A percentile compares a stretch with the other conserved stretches of the same genome.
These are phyloP conservation scores for Naganishia antarctica DNA, from an alignment of 768 basidiomycete genomes.

Conservation along the genomic window DNA sequence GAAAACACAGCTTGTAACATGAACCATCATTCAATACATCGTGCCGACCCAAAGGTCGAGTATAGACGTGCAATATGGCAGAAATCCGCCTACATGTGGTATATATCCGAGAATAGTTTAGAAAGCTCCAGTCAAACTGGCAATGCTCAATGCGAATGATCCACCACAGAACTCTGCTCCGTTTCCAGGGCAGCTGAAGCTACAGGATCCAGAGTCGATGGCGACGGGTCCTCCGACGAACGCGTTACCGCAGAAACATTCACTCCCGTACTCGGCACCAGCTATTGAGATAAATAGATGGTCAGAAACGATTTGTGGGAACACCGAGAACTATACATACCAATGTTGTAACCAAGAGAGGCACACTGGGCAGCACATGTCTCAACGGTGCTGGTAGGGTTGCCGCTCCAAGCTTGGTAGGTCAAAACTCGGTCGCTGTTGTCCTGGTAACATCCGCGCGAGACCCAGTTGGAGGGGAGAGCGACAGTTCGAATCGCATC, in stretches of 20 bases:
- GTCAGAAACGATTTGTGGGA: too few relatives aligned
- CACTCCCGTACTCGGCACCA: slow-evolving; percentile 18
- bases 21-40: too few relatives aligned
- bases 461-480: slow-evolving; percentile 3
- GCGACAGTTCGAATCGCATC: slow-evolving; percentile 1
- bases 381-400: slow-evolving; percentile 4
- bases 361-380: slow-evolving; percentile 5
- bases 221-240: slow-evolving; percentile 11
- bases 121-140: background rate
- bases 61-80: too few relatives aligned
- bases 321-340: too few relatives aligned
- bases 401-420: slow-evolving; percentile 2
- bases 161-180: background rate
- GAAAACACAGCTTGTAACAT: too few relatives aligned
- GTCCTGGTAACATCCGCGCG: slow-evolving; percentile 13
- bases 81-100: too few relatives aligned
- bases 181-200: background rate
- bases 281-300: background rate
- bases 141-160: background rate
- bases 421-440: slow-evolving; percentile 7
- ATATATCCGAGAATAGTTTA: too few relatives aligned
- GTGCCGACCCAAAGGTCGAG: too few relatives aligned
- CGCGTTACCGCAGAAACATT: slow-evolving; percentile 13
- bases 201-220: background rate
- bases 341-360: slow-evolving; percentile 10